Conservation (phyloP, 768 basidiomycete species). For the Tricholomella constricta region DNA sequence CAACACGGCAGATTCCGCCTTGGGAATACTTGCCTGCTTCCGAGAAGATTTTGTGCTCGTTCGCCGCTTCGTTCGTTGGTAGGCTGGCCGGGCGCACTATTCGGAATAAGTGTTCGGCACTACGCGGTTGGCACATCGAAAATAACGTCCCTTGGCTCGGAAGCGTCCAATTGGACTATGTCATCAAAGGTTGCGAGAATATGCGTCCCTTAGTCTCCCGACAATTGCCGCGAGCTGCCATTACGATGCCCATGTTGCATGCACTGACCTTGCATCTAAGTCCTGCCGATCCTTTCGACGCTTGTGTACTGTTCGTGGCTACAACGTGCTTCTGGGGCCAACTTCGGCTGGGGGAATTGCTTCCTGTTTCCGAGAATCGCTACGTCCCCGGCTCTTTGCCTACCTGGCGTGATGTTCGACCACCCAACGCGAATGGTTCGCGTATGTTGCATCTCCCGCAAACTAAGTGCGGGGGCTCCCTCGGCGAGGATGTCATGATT, state of each 20-base stretch:
- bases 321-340: constrained; percentile 32
- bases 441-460: background rate
- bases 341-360: constrained; percentile 32
- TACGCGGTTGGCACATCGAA: constrained; percentile 36
- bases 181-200: constrained; percentile 24
- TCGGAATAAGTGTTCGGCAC: constrained; percentile 22
- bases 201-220: constrained; percentile 22
- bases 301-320: constrained; percentile 23
- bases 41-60: constrained; percentile 30
- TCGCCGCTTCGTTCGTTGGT: constrained; percentile 26
- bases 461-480: background rate
- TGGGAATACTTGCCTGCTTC: constrained; percentile 22
- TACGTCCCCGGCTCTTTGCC: background rate
- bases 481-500: background rate
- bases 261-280: constrained; percentile 5
- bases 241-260: constrained; percentile 20
- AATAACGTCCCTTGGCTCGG: constrained; percentile 26
- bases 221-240: constrained; percentile 18
- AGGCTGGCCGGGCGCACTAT: constrained; percentile 17
- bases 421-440: background rate
- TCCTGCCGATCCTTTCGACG: constrained; percentile 19
- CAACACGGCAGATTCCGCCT: too few species aligned
- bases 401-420: background rate
- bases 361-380: constrained; percentile 10
- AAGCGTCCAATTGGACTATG: constrained; percentile 17